Evolutionary conservation across 148 eudicot genomes (phyloP), one percentile per base, ranked within the genome.

Genomic region (Agrostemma githago): DNA sequence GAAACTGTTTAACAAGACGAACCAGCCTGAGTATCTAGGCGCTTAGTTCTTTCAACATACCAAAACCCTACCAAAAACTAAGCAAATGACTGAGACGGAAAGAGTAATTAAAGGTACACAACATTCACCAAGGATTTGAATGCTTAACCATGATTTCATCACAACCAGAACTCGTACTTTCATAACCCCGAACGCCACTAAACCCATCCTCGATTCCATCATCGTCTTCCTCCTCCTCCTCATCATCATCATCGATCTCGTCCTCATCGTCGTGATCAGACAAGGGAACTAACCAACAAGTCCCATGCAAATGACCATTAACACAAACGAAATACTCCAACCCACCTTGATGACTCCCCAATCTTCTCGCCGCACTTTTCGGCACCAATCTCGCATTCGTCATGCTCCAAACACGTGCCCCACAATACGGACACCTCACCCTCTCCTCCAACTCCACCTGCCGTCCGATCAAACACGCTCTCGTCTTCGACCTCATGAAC

Each of bases 381-480:
- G 96, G 89, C 54, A 91, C 79, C 38, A 93, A 77, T 76, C 82
- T 77, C 3, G 98, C 97, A 34, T 73, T 46, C 0, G 87, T 84
- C 98, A 93, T 93, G 51, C 91, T 91, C 98, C 98, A 93, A 7
- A 88, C 91, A 2, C 95, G 90, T 26, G 89, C 84, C 39, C 92
- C 90, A 68, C 96, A 91, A 11, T 88, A 93, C 16, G 95, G 90
- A 63, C 97, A 93, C 66, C 89, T 62, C 17, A 85, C 84, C 54
- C 71, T 82, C 74, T 86, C 91, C 64, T 91, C 92, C 0, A 91
- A 76, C 80, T 74, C 82, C 54, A 85, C 87, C 48, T 82, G 89
- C n/a, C 85, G 46, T 20, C 86, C 74, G 2, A 93, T 82, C 66
- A 89, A 69, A 37, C 76, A 82, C 5, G 86, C 91, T 57, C 97